phyloP scores from a whole-genome alignment of 495 filamentous ascomycete species.

The Acidiella bohemica region DNA sequence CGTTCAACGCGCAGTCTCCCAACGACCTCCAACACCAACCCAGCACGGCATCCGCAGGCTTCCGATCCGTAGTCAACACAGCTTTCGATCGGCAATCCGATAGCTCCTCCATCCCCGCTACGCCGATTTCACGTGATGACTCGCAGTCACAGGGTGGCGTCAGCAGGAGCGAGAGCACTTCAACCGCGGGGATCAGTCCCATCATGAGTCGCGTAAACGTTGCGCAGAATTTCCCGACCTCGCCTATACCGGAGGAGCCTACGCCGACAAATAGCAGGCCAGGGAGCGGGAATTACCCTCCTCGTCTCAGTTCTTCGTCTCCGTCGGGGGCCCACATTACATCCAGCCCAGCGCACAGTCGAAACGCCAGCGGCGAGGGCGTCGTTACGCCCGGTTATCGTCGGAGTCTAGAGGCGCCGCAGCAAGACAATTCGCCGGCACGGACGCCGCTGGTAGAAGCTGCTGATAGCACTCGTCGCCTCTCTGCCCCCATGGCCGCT shows the following conservation, averaged over 20 bases:
- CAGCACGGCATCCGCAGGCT: constrained; percentile 44
- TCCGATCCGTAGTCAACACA: constrained; percentile 54
- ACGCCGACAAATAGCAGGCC: constrained; percentile 18
- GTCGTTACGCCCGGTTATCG: constrained; percentile 44
- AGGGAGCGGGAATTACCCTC: constrained; percentile 11
- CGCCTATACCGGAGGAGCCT: constrained; percentile 44
- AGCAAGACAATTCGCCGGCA: constrained; percentile 48
- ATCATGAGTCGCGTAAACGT: constrained; percentile 42
- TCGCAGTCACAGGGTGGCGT: constrained; percentile 27
- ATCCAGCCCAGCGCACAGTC: constrained; percentile 26
- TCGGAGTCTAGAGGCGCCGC: constrained; percentile 48
- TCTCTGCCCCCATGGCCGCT: too few relatives aligned
- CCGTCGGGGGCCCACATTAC: too few relatives aligned
- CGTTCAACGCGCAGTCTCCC: too few relatives aligned
- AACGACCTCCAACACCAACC: constrained; percentile 38
- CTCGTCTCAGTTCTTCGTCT: too few relatives aligned
- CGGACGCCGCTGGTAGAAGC: constrained; percentile 39
- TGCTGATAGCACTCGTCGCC: too few relatives aligned
- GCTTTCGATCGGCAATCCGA: constrained; percentile 44
- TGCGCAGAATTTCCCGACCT: constrained; percentile 24
- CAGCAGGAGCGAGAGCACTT: constrained; percentile 48
- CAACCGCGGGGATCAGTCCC: constrained; percentile 53
- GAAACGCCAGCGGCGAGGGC: constrained; percentile 18
- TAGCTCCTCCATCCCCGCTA: constrained; percentile 35
- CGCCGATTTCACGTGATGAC: constrained; percentile 33